These are phyloP conservation scores for Sextonia rubra DNA, from an alignment of 164 flowering plant species.

Conservation along the genomic window DNA sequence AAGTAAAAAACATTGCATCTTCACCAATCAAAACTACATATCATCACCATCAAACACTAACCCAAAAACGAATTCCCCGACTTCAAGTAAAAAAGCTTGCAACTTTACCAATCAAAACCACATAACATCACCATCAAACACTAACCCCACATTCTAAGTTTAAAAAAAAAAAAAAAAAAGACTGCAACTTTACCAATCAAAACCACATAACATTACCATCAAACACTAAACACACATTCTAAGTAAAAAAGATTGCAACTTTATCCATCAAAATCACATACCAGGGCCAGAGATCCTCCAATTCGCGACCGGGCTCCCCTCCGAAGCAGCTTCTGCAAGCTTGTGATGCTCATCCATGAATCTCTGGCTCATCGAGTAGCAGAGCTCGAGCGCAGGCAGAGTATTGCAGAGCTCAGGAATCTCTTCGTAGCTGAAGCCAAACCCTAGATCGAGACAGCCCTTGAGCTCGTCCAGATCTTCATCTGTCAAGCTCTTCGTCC, in stretches of 20 bases:
- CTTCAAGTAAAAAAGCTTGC: no score
- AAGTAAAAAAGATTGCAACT: no score
- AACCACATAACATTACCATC: no score
- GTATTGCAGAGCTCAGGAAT: conserved; percentile 88
- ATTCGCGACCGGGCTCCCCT: conserved; percentile 50
- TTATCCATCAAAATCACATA: conserved; percentile 17
- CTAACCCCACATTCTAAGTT: no score
- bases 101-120: background rate
- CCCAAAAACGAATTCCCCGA: no score
- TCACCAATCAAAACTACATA: no score
- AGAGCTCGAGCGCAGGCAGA: conserved; percentile 84
- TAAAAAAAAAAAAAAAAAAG: no score
- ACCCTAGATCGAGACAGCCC: conserved; percentile 86
- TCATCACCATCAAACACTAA: no score
- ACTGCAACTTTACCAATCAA: no score
- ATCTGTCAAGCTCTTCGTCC: conserved; percentile 73
- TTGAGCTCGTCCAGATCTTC: conserved; percentile 78
- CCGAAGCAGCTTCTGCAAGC: conserved; percentile 19
- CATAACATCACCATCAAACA: no score
- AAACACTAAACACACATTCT: no score
- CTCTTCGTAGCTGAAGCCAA: conserved; percentile 81
- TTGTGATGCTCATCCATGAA: conserved; percentile 57
- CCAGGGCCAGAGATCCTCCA: conserved; percentile 96
- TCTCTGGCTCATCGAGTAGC: conserved; percentile 85
- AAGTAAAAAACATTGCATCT: no score